These are phyloP conservation scores for Pouteria glomerata DNA, from an alignment of 148 eudicot species.

Conservation along the genomic window DNA sequence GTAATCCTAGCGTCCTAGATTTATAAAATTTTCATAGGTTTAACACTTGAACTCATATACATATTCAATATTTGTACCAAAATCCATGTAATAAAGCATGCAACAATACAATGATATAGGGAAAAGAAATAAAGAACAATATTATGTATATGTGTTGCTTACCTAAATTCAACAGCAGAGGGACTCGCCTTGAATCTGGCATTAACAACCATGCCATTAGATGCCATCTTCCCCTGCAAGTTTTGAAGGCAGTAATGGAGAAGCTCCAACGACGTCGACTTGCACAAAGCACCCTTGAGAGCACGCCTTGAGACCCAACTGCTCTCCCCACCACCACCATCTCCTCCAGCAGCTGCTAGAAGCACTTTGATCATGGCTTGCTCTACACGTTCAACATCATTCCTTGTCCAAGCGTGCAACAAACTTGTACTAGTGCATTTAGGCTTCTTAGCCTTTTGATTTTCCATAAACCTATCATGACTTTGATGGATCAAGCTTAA, in stretches of 20 bases:
- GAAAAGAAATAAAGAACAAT: too few species aligned
- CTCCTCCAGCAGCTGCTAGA: too few species aligned
- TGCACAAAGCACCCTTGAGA: constrained; percentile 80
- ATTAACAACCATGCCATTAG: constrained; percentile 55
- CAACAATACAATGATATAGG: too few species aligned
- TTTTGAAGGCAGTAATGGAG: constrained; percentile 81
- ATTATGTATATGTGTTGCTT: too few species aligned
- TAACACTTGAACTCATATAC: too few species aligned
- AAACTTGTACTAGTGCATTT: constrained; percentile 42
- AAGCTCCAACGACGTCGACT: constrained; percentile 60
- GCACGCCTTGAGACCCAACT: constrained; percentile 87
- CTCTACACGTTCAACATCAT: constrained; percentile 55
- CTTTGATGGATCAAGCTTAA: constrained; percentile 56
- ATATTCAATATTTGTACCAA: too few species aligned
- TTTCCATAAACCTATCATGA: constrained; percentile 26
- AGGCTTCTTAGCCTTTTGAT: too few species aligned
- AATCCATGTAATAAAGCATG: too few species aligned
- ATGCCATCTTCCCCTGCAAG: constrained; percentile 57
- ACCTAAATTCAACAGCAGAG: constrained; percentile 81
- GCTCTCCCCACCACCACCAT: too few species aligned
- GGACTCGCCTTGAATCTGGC: constrained; percentile 58
- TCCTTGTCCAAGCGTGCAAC: constrained; percentile 56
- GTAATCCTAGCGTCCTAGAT: too few species aligned
- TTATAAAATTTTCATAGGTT: too few species aligned
- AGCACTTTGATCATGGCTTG: constrained; percentile 73